These are phyloP conservation scores for Penicillium rolfsii DNA, from an alignment of 2,329 filamentous ascomycete species.

Conservation along the genomic window DNA sequence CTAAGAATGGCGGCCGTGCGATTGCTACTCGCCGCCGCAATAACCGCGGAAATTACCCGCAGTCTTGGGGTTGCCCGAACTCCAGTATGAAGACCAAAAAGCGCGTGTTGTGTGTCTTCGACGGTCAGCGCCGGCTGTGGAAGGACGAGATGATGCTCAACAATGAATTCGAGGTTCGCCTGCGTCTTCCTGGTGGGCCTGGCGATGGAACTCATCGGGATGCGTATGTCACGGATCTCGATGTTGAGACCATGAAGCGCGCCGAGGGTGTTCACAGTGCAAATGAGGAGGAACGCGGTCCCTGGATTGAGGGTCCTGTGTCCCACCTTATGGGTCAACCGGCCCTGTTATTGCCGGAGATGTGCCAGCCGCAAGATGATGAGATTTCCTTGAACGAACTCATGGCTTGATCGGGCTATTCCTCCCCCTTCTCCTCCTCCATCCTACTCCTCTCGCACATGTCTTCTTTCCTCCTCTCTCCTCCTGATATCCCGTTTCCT, in stretches of 20 bases:
- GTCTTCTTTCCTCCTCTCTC: constrained; percentile 14
- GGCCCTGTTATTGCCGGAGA: constrained; percentile 36
- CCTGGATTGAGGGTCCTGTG: constrained; percentile 61
- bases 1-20: constrained; percentile 71
- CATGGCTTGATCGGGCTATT: constrained; percentile 30
- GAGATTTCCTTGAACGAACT: constrained; percentile 43
- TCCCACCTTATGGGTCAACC: constrained; percentile 41
- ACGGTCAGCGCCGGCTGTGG: constrained; percentile 82
- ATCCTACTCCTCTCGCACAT: constrained; percentile 12
- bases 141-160: constrained; percentile 99
- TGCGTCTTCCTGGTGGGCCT: constrained; percentile 74
- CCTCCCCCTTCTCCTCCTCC: constrained; percentile 14
- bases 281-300: constrained; percentile 83
- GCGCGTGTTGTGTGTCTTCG: constrained; percentile 89
- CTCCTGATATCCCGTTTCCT: constrained; percentile 12
- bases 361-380: constrained; percentile 33
- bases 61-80: constrained; percentile 88
- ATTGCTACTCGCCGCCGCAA: constrained; percentile 73
- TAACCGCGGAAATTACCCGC: constrained; percentile 90
- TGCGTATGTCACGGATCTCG: constrained; percentile 87
- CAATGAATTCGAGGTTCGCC: constrained; percentile 88
- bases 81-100: constrained; percentile 99
- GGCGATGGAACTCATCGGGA: constrained; percentile 82
- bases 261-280: constrained; percentile 82
- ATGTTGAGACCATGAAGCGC: constrained; percentile 84